Evolutionary conservation across 2,329 filamentous ascomycete species (phyloP), one percentile per base, ranked within the genome.

Genomic region (Basipetospora chlamydospora): DNA sequence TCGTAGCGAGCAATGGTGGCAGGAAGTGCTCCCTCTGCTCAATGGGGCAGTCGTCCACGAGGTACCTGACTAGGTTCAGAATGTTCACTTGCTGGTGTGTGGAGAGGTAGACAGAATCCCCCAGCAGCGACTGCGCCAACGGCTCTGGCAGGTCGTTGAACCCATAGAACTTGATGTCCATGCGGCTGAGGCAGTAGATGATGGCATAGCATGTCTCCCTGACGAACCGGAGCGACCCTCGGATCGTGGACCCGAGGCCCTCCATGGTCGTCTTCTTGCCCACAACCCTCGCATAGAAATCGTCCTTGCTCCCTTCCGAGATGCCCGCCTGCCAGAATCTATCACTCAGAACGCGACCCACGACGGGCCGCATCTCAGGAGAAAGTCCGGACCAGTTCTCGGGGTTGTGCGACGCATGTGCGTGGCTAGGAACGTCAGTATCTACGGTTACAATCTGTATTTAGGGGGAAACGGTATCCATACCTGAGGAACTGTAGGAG

Each of bases 281-380:
- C 39, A 85, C 76, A 2, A 98, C 88, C 28, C 84, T 75, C 22
- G 85, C 82, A 55, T 95, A 96, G 53, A 98, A 98, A 40, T 96
- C 88, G 43, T 96, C 90, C 53, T 90, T 86, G 47, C 84, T 96
- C 18, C 93, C 90, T 42, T 80, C 82, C 0, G 90, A 96, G 35
- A 98, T 98, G 8, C 90, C 90, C 6, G 87, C 85, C 63, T 98
- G 90, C 90, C 90, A 98, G 55, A 98, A 98, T 17, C 90, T 73
- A 56, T 98, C 90, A 11, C 86, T 93, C 16, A 98, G 62, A 15
- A 96, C 85, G 16, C 83, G 73, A 29, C 76, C 72, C 26, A 96
- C 81, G 36, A 93, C 74, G 5, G 69, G 61, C 40, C 77, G 77
- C 65, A 92, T 79, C 28, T 92, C 84, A 9, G 64, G 54, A 2